These are phyloP conservation scores for Aspergillus glaucus DNA, from an alignment of 2,329 filamentous ascomycete genomes.

Conservation along the genomic window DNA sequence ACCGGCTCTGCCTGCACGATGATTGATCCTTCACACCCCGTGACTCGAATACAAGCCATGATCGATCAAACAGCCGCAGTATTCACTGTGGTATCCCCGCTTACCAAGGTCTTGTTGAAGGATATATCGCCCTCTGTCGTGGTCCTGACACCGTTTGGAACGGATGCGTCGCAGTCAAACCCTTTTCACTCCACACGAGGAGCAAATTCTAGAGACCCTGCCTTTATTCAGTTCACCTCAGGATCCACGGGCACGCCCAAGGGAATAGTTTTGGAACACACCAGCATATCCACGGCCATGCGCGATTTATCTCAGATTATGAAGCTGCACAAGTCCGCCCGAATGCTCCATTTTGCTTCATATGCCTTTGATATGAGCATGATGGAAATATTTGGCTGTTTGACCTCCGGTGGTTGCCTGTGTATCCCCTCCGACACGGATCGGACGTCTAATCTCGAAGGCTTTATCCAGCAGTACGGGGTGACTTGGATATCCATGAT, in stretches of 20 bases:
- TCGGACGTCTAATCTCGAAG: conserved; percentile 43
- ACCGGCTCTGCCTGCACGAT: too few relatives aligned
- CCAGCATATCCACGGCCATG: conserved; percentile 36
- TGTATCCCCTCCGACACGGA: conserved; percentile 44
- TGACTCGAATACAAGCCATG: too few relatives aligned
- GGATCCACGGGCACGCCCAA: conserved; percentile 34
- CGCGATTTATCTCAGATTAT: conserved; percentile 10
- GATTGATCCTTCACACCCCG: too few relatives aligned
- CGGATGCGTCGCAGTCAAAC: neutral
- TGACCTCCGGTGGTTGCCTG: conserved; percentile 40
- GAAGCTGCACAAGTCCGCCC: too few relatives aligned
- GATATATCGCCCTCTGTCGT: neutral
- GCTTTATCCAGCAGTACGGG: conserved; percentile 44
- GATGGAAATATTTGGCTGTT: conserved; percentile 33
- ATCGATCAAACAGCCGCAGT: too few relatives aligned
- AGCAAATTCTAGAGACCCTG: conserved; percentile 20
- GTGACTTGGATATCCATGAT: conserved; percentile 45
- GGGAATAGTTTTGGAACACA: conserved; percentile 32
- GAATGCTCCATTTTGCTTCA: too few relatives aligned
- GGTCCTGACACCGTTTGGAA: neutral
- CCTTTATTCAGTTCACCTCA: conserved; percentile 33
- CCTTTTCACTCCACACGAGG: conserved; percentile 2
- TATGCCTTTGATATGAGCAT: conserved; percentile 43
- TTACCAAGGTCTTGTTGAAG: conserved; percentile 3
- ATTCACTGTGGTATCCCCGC: conserved; percentile 26